Percentiles rank a stretch among this genome's conserved stretches.
phyloP scores from a whole-genome alignment of 106 monocot species.

The Dendrobium officinale region DNA sequence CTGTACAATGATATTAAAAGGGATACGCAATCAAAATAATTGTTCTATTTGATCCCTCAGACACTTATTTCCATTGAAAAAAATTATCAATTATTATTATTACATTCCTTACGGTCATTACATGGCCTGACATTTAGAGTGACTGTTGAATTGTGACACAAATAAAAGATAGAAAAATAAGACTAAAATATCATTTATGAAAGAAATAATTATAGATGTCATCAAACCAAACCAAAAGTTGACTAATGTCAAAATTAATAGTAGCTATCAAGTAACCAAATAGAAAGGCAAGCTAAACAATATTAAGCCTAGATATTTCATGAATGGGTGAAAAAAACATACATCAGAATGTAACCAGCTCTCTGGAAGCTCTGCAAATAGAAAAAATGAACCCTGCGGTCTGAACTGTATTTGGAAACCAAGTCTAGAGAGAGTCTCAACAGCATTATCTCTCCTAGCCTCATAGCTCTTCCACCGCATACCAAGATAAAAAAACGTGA shows the following conservation, averaged over 20 bases:
- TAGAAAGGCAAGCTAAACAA: background rate
- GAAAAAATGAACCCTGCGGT: conserved; percentile 76
- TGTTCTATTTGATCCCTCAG: no score
- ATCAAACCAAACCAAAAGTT: no score
- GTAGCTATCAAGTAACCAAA: background rate
- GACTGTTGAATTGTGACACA: no score
- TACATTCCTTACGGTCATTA: background rate
- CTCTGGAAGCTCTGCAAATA: conserved; percentile 70
- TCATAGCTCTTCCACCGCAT: conserved; percentile 57
- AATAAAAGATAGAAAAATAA: no score
- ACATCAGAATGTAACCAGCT: conserved; percentile 65
- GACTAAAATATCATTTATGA: no score
- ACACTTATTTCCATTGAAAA: no score
- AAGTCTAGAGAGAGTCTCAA: conserved; percentile 30
- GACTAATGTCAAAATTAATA: no score
- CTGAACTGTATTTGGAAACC: conserved; percentile 59
- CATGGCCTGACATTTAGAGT: no score
- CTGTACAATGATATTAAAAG: no score
- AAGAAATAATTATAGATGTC: no score
- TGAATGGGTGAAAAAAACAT: conserved; percentile 11
- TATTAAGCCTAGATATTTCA: background rate
- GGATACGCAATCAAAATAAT: no score
- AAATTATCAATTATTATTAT: no score
- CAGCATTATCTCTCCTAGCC: conserved; percentile 53
- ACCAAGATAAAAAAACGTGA: background rate